Evolutionary conservation across 2,329 filamentous ascomycete genomes (phyloP).

Genomic region (Claviceps digitariae): DNA sequence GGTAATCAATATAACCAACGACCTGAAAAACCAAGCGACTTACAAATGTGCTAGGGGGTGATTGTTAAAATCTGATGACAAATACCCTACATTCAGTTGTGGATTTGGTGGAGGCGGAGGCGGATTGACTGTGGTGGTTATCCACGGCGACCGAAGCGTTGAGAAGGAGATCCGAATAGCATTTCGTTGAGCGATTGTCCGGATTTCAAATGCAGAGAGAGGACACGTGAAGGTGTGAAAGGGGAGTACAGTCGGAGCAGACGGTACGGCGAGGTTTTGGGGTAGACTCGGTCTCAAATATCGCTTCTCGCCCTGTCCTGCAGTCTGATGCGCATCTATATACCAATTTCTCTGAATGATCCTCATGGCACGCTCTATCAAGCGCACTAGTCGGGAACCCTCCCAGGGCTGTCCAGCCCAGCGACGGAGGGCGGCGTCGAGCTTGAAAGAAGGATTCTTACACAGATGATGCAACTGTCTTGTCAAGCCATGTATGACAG

Average conservation of each 20-base stretch:
- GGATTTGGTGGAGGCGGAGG: conserved; percentile 73
- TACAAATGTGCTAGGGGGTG: conserved; percentile 85
- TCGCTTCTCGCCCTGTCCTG: conserved; percentile 35
- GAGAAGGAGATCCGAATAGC: conserved; percentile 85
- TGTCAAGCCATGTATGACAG: conserved; percentile 35
- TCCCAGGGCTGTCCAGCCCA: conserved; percentile 78
- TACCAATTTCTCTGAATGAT: conserved; percentile 78
- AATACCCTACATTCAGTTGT: conserved; percentile 82
- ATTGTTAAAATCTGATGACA: conserved; percentile 98
- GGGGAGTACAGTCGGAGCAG: conserved; percentile 84
- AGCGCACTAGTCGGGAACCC: conserved; percentile 68
- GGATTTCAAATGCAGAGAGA: conserved; percentile 78
- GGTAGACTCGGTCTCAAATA: conserved; percentile 69
- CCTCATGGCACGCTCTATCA: conserved; percentile 74
- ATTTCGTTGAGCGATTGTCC: conserved; percentile 89
- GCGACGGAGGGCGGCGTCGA: conserved; percentile 27
- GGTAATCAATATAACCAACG: neutral
- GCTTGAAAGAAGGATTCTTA: conserved; percentile 20
- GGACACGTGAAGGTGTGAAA: conserved; percentile 98
- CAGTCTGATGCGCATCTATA: conserved; percentile 58
- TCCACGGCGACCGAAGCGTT: conserved; percentile 75
- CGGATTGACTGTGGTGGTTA: conserved; percentile 66
- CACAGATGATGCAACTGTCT: conserved; percentile 31
- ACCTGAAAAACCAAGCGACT: conserved; percentile 13
- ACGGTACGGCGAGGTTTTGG: conserved; percentile 58